Conservation (phyloP, 495 filamentous ascomycete species). For the Usnea hakonensis region DNA sequence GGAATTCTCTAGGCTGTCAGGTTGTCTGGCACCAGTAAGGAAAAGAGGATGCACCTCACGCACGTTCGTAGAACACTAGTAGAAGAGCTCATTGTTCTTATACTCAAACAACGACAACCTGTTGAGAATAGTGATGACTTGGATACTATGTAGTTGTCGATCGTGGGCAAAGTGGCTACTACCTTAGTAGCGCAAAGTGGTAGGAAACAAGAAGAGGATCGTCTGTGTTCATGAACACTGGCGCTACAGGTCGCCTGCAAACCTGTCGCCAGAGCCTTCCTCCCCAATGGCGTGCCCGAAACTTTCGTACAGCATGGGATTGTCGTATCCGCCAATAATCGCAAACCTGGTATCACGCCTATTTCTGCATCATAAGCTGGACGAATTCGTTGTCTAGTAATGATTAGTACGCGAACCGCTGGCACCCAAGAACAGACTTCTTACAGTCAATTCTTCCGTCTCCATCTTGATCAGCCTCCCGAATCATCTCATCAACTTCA, state of each 20-base stretch:
- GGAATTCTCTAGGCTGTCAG: neutral
- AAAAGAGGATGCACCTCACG: no score
- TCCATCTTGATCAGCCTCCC: slow-evolving; percentile 97
- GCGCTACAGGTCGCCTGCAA: neutral
- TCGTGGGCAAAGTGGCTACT: neutral
- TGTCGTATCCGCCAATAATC: neutral
- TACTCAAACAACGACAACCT: neutral
- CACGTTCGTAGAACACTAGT: neutral
- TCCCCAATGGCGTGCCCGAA: neutral
- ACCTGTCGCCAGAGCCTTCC: neutral
- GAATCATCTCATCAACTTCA: slow-evolving; percentile 99
- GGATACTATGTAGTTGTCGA: neutral
- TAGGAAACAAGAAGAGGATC: neutral
- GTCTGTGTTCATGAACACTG: neutral
- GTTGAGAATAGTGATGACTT: neutral
- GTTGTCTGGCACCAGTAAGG: neutral
- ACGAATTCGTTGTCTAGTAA: slow-evolving; percentile 95
- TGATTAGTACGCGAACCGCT: neutral
- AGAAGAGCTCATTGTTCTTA: neutral
- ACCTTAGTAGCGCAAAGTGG: neutral
- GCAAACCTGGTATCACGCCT: neutral
- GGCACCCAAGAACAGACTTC: slow-evolving; percentile 12
- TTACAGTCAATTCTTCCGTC: slow-evolving; percentile 95
- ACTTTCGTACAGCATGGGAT: neutral
- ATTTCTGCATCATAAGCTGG: slow-evolving; percentile 99